These are phyloP conservation scores for Colletotrichum sp. DNA, from an alignment of 2,329 filamentous ascomycete genomes.

Conservation along the genomic window DNA sequence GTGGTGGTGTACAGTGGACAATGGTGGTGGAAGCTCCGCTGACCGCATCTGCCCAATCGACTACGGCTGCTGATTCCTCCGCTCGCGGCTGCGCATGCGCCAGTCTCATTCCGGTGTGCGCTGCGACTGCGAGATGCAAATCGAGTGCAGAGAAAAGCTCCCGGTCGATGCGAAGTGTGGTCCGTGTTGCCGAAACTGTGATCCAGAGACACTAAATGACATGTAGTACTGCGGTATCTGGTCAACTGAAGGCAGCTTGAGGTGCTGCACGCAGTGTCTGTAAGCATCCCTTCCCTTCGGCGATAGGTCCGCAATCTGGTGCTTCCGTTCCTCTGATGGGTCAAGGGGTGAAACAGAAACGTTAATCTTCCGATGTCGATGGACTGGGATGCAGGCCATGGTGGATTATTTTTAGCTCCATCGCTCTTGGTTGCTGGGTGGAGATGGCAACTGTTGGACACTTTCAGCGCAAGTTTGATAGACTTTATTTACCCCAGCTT, in stretches of 20 bases:
- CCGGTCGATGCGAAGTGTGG: not conserved
- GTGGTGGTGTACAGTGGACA: not conserved
- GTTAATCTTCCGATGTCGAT: constrained; percentile 23
- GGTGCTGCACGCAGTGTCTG: not conserved
- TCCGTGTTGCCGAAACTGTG: not conserved
- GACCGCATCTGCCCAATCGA: not conserved
- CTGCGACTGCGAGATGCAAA: constrained; percentile 6
- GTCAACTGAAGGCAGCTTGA: not conserved
- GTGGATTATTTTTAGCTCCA: constrained; percentile 22
- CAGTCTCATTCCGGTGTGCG: not conserved
- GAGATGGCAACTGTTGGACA: not conserved
- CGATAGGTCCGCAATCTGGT: not conserved
- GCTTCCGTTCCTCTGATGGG: constrained; percentile 17
- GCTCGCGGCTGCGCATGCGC: not conserved
- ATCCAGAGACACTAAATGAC: not conserved
- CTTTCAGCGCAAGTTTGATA: not conserved
- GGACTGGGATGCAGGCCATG: constrained; percentile 15
- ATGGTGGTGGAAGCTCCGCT: not conserved
- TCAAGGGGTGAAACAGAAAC: constrained; percentile 19
- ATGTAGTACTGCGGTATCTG: not conserved
- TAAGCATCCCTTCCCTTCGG: not conserved
- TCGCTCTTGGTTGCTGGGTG: not conserved
- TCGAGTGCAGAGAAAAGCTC: not conserved
- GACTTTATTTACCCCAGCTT: constrained; percentile 18
- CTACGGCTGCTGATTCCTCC: not conserved